Evolutionary conservation across 352 stramenopile genomes (phyloP).

Genomic region (Phytophthora constricta): DNA sequence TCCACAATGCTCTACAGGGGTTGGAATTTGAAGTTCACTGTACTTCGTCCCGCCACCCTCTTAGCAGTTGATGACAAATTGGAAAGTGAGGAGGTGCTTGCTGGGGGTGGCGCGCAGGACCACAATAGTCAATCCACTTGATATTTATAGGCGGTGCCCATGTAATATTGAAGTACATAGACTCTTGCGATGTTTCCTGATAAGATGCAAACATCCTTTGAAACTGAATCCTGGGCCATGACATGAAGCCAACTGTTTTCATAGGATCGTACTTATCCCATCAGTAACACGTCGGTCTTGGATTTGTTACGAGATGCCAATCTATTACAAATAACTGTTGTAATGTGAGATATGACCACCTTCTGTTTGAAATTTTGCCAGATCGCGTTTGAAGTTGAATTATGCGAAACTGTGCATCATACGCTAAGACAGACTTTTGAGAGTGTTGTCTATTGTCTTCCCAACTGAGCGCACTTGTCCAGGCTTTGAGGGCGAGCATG

Average conservation of each 20-base stretch:
- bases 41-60: conserved; percentile 14
- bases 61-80: conserved; percentile 10
- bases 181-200: neutral
- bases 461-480: no score
- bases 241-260: neutral
- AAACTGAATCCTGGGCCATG: neutral
- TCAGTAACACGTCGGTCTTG: neutral
- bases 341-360: no score
- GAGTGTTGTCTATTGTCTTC: no score
- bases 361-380: no score
- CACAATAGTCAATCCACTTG: neutral
- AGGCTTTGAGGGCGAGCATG: no score
- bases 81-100: conserved; percentile 12
- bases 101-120: neutral
- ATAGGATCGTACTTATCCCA: neutral
- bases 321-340: neutral
- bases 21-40: conserved; percentile 16
- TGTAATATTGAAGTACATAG: neutral
- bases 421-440: no score
- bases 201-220: neutral
- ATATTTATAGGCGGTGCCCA: neutral
- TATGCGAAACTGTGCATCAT: no score
- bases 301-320: neutral
- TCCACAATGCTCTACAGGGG: conserved; percentile 11
- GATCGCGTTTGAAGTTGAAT: no score